Percentiles rank a stretch among this genome's conserved stretches.
Conservation (phyloP, 2,329 filamentous ascomycete genomes). For the Bipolaris zeicola region DNA sequence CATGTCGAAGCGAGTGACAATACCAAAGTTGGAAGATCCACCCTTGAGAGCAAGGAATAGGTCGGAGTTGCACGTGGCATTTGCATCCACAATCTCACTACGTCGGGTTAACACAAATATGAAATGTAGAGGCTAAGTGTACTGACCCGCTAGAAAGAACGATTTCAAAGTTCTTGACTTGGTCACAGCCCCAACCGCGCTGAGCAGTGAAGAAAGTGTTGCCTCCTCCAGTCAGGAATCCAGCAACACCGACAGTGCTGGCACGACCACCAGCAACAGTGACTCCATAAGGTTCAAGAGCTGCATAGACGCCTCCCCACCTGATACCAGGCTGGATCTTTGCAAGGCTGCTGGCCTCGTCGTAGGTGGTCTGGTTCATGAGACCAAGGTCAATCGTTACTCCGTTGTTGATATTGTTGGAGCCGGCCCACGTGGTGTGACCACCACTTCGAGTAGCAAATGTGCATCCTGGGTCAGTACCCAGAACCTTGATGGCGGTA, state of each 20-base stretch:
- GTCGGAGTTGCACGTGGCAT: conserved; percentile 43
- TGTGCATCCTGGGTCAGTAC: neutral
- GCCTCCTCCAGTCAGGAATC: conserved; percentile 37
- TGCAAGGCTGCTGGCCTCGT: conserved; percentile 21
- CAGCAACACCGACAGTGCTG: conserved; percentile 35
- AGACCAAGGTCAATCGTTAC: conserved; percentile 37
- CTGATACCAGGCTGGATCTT: conserved; percentile 34
- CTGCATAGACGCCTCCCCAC: conserved; percentile 45
- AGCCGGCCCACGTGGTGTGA: conserved; percentile 33
- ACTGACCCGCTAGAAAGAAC: conserved; percentile 45
- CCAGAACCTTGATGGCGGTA: conserved; percentile 19
- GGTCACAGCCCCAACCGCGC: conserved; percentile 35
- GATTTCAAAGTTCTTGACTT: conserved; percentile 40
- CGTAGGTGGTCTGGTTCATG: conserved; percentile 26
- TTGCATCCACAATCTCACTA: conserved; percentile 46
- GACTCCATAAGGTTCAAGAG: conserved; percentile 20
- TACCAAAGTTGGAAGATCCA: conserved; percentile 38
- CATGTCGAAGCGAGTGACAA: conserved; percentile 27
- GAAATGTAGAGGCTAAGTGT: neutral
- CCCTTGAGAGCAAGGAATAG: conserved; percentile 47
- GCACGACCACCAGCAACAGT: conserved; percentile 34
- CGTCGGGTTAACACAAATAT: conserved; percentile 32
- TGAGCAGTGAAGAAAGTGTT: conserved; percentile 33
- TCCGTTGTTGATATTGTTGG: conserved; percentile 36
- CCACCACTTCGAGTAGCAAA: conserved; percentile 42